Conservation (phyloP, 192 early-diverging fungal genomes). For the Kickxella alabastrina region DNA sequence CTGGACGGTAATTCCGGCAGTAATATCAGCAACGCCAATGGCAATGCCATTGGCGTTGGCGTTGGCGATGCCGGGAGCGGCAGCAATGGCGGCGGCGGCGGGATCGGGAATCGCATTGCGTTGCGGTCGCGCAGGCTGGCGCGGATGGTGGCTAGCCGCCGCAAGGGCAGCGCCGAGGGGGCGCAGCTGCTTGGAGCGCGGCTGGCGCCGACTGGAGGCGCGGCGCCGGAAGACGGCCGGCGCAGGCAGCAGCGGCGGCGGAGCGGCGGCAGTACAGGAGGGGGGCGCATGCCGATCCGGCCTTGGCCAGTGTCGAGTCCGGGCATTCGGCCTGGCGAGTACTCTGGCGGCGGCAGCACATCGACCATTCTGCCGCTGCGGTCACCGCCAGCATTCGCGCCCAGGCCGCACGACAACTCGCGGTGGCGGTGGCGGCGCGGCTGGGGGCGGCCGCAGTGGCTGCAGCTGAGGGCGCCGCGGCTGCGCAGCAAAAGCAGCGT, state of each 20-base stretch:
- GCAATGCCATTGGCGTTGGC: no score
- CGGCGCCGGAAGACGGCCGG: neutral
- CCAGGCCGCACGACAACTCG: neutral
- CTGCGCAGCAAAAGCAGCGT: neutral
- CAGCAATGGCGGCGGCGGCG: no score
- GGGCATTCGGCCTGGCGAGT: slow-evolving; percentile 20
- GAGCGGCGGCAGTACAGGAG: no score
- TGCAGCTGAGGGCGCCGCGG: neutral
- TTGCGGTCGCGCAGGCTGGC: slow-evolving; percentile 30
- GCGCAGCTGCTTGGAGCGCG: slow-evolving; percentile 12
- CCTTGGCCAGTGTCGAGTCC: slow-evolving; percentile 5
- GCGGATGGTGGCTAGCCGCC: slow-evolving; percentile 27
- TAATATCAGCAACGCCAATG: no score
- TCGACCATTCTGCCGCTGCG: slow-evolving; percentile 40
- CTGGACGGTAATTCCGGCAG: no score
- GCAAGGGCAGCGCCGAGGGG: slow-evolving; percentile 8
- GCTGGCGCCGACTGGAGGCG: neutral
- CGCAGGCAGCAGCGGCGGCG: no score
- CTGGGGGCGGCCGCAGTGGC: neutral
- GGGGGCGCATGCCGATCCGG: slow-evolving; percentile 1
- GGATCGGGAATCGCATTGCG: slow-evolving; percentile 33
- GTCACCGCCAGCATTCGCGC: no score
- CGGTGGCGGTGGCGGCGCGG: neutral
- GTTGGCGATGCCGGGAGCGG: no score
- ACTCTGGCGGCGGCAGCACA: slow-evolving; percentile 35